A percentile compares a stretch with the other conserved stretches of the same genome.
These are phyloP conservation scores for Ophiostoma sp. DNA, from an alignment of 2,329 filamentous ascomycete species.

Conservation along the genomic window DNA sequence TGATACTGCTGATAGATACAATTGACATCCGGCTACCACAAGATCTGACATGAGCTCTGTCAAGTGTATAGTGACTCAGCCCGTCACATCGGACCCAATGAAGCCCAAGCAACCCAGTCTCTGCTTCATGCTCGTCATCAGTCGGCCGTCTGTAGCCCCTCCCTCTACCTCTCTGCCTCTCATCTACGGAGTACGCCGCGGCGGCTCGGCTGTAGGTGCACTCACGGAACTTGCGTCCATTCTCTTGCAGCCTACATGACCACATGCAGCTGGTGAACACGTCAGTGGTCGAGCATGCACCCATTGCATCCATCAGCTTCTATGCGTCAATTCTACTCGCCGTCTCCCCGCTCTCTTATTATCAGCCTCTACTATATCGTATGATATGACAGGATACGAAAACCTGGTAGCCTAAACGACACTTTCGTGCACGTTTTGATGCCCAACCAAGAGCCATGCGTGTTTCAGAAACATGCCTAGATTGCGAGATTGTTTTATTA, in stretches of 20 bases:
- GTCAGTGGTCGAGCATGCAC: conserved; percentile 1
- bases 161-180: neutral
- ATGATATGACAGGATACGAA: neutral
- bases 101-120: neutral
- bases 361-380: neutral
- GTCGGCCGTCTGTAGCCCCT: neutral
- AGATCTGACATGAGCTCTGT: neutral
- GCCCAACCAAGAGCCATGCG: neutral
- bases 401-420: neutral
- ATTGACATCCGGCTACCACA: neutral
- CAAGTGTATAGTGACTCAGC: neutral
- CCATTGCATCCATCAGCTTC: neutral
- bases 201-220: conserved; percentile 4
- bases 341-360: neutral
- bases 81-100: neutral
- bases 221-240: neutral
- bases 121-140: conserved; percentile 7
- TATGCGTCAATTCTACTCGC: neutral
- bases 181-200: neutral
- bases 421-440: neutral
- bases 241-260: neutral
- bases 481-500: neutral
- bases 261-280: conserved; percentile 11
- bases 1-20: neutral
- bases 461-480: conserved; percentile 1